phyloP scores from a whole-genome alignment of 1,284 basidiomycete species.

The Macrocystidia cucumis region DNA sequence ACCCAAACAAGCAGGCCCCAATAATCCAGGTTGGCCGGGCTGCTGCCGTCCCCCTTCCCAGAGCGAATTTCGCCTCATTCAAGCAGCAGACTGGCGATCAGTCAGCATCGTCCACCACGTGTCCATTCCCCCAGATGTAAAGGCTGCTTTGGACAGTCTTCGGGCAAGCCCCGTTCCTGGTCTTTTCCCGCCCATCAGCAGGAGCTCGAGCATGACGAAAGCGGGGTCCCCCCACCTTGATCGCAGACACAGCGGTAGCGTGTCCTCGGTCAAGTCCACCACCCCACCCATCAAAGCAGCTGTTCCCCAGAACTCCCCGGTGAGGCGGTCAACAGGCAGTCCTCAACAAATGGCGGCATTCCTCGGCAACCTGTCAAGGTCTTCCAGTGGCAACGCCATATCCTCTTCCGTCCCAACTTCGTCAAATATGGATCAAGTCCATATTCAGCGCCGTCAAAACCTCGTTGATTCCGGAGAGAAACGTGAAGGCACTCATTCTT shows the following conservation, averaged over 20 bases:
- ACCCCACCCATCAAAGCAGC: constrained; percentile 27
- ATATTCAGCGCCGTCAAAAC: constrained; percentile 38
- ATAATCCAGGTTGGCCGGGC: constrained; percentile 76
- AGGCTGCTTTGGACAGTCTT: constrained; percentile 51
- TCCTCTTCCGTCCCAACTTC: constrained; percentile 31
- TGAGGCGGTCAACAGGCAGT: constrained; percentile 35
- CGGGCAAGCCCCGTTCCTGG: constrained; percentile 18
- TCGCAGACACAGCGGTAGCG: constrained; percentile 40
- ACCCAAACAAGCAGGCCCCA: constrained; percentile 42
- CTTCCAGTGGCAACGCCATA: constrained; percentile 25
- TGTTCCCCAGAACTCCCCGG: constrained; percentile 20
- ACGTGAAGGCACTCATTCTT: constrained; percentile 30
- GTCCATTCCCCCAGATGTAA: constrained; percentile 63
- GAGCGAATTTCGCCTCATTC: constrained; percentile 51
- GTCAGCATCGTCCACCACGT: constrained; percentile 66
- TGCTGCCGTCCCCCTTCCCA: constrained; percentile 66
- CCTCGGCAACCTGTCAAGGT: constrained; percentile 29
- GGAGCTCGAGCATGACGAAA: constrained; percentile 16
- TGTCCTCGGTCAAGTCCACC: constrained; percentile 28
- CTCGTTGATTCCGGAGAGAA: constrained; percentile 38
- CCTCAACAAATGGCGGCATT: constrained; percentile 36
- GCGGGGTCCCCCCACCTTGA: constrained; percentile 30
- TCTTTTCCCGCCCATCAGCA: constrained; percentile 13
- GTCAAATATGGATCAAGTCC: constrained; percentile 34
- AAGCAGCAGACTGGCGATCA: constrained; percentile 71